Percentiles rank a stretch among this genome's conserved stretches.
Evolutionary conservation across 352 stramenopile genomes (phyloP).

Genomic region (Phytophthora meadii): DNA sequence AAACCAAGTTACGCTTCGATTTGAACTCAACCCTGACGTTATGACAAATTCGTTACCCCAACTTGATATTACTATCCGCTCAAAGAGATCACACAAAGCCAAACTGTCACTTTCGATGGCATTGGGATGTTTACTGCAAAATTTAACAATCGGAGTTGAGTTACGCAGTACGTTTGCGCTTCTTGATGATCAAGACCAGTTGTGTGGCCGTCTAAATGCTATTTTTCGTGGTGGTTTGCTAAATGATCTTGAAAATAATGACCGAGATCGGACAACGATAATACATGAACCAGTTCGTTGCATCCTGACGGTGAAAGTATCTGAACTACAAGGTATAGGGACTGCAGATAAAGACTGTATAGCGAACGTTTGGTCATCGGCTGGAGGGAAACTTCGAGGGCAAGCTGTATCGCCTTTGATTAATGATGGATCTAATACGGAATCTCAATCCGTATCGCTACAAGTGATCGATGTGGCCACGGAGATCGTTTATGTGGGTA

Average conservation of each 20-base stretch:
- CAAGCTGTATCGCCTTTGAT: constrained; percentile 22
- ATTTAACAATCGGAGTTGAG: constrained; percentile 8
- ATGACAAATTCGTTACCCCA: constrained; percentile 13
- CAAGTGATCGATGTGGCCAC: constrained; percentile 18
- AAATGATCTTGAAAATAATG: constrained; percentile 3
- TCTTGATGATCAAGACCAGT: constrained; percentile 19
- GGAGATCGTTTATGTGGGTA: constrained; percentile 26
- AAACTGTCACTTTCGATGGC: constrained; percentile 14
- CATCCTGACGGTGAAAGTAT: constrained; percentile 17
- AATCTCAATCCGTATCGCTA: constrained; percentile 14
- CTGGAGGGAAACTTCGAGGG: constrained; percentile 8
- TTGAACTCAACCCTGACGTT: constrained; percentile 36
- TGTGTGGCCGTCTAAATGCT: constrained; percentile 13
- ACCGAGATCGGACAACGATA: constrained; percentile 2
- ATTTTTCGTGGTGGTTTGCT: constrained; percentile 20
- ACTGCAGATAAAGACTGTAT: constrained; percentile 7
- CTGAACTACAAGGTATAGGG: background rate
- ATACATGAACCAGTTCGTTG: constrained; percentile 8
- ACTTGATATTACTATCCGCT: constrained; percentile 26
- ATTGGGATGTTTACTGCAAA: constrained; percentile 18
- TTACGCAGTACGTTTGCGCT: constrained; percentile 14
- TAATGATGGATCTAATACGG: background rate
- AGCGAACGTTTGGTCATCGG: constrained; percentile 29
- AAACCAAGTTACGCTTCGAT: constrained; percentile 7
- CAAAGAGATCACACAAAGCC: constrained; percentile 16